Conservation (phyloP, 2,329 filamentous ascomycete species). For the Geosmithia putterillii region DNA sequence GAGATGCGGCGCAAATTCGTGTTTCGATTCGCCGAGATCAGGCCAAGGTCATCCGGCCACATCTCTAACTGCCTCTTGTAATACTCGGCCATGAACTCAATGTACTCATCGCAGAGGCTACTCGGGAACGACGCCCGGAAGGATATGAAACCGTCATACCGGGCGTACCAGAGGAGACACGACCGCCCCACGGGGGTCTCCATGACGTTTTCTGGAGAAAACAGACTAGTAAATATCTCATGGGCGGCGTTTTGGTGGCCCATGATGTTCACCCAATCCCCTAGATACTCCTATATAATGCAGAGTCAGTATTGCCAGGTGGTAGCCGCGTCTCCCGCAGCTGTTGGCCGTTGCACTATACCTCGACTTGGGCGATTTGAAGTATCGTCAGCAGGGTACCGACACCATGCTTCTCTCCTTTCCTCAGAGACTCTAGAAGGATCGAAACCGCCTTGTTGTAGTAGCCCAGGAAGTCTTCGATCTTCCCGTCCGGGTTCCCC, state of each 20-base stretch:
- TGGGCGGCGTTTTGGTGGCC: conserved; percentile 86
- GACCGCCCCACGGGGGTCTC: conserved; percentile 58
- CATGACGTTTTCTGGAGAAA: conserved; percentile 63
- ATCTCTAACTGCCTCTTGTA: conserved; percentile 45
- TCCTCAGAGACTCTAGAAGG: conserved; percentile 59
- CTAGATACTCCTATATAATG: conserved; percentile 65
- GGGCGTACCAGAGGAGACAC: conserved; percentile 77
- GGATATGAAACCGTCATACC: conserved; percentile 77
- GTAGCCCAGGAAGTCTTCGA: conserved; percentile 75
- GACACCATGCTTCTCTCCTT: conserved; percentile 57
- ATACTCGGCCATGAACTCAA: conserved; percentile 49
- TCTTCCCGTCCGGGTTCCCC: conserved; percentile 54
- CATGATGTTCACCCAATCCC: conserved; percentile 89
- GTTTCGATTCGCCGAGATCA: conserved; percentile 55
- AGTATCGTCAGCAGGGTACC: conserved; percentile 77
- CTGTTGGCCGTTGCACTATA: conserved; percentile 26
- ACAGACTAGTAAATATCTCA: conserved; percentile 66
- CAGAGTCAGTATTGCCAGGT: neutral
- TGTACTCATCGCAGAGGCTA: conserved; percentile 68
- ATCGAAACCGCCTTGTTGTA: conserved; percentile 81
- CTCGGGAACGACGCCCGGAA: conserved; percentile 72
- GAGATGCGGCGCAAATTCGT: conserved; percentile 60
- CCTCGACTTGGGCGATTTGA: conserved; percentile 88
- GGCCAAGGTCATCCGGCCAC: conserved; percentile 49
- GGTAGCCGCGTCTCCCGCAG: neutral